Evolutionary conservation across 2,329 filamentous ascomycete species (phyloP), one percentile per base, ranked within the genome.

Genomic region (Chrysoporthe deuterocubensis): DNA sequence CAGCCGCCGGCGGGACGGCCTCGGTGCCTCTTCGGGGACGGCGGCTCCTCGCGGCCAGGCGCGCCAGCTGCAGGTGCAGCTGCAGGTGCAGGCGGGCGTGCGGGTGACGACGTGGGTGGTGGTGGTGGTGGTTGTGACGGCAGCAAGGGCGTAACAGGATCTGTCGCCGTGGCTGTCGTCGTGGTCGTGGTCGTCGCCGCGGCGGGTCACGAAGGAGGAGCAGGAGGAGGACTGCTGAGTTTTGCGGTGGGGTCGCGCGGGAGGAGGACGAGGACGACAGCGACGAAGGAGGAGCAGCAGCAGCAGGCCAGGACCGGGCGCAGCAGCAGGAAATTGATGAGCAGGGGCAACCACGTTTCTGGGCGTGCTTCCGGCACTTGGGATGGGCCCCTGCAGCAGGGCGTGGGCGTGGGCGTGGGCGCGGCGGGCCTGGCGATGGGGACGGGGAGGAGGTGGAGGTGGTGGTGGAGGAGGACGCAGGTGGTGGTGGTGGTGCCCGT

Each of bases 1-100:
- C 71, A 72, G 78, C 26, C 26, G 26, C 81, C 81, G 82, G 77
- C 76, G 77, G 74, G 74, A 83, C 79, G 81, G 82, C 81, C 78
- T 80, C 81, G 79, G 72, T 71, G 69, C 68, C 67, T 37, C 56
- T 34, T 65, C 52, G 48, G 68, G 65, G 58, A 65, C 65, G 68
- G 68, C 26, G 26, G 26, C 26, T 26, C 26, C 65, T 48, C 44
- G 65, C 57, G 32, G 46, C 40, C 44, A 13, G 43, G 60, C 46
- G 32, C 60, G 43, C n/a, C 44, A 34, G 43, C 26, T 34, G 43
- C 59, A 21, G 32, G 37, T 26, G 21, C 50, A 54, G 21, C 4
- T 32, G 34, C n/a, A 42, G 26, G 16, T 57, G 32, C 21, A 26
- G 26, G 26, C 26, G 26, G 26, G 26, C 26, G 26, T 26, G 26